Percentiles rank a stretch among this genome's conserved stretches.
Evolutionary conservation across 2,329 filamentous ascomycete genomes (phyloP).

Genomic region (Diplodia corticola): DNA sequence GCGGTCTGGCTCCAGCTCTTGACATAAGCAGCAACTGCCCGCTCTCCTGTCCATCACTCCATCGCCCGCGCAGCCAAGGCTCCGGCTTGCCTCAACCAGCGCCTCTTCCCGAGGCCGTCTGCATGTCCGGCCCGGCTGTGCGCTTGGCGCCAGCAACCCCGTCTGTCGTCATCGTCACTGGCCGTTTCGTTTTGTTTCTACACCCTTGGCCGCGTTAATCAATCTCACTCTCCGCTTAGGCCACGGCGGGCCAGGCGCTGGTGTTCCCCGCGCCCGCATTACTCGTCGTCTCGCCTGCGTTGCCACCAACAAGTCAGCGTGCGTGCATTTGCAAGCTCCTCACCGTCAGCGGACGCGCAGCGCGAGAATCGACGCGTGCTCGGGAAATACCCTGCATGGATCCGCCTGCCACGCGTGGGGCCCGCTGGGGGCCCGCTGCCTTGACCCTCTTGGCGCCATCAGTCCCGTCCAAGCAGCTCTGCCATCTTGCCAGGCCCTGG

Average conservation of each 20-base stretch:
- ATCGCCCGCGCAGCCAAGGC: slow-evolving; percentile 15
- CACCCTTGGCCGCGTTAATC: slow-evolving; percentile 4
- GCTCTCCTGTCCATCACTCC: slow-evolving; percentile 19
- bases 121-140: background rate
- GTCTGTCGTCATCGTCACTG: slow-evolving; percentile 11
- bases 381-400: slow-evolving; percentile 23
- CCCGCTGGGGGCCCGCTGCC: slow-evolving; percentile 8
- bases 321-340: slow-evolving; percentile 16
- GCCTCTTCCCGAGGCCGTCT: background rate
- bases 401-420: slow-evolving; percentile 11
- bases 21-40: slow-evolving; percentile 11
- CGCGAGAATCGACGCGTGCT: slow-evolving; percentile 4
- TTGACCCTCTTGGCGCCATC: slow-evolving; percentile 11
- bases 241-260: background rate
- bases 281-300: background rate
- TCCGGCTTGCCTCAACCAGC: slow-evolving; percentile 6
- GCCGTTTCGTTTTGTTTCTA: slow-evolving; percentile 17
- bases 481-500: slow-evolving; percentile 4
- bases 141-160: background rate
- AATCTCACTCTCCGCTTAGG: slow-evolving; percentile 10
- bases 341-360: slow-evolving; percentile 15
- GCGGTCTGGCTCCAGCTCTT: slow-evolving; percentile 4
- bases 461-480: slow-evolving; percentile 14
- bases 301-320: slow-evolving; percentile 18
- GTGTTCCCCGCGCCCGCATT: slow-evolving; percentile 1